Percentiles rank a stretch among this genome's conserved stretches.
phyloP scores from a whole-genome alignment of 2,329 filamentous ascomycete genomes.

The Dothiorella sarmentorum region DNA sequence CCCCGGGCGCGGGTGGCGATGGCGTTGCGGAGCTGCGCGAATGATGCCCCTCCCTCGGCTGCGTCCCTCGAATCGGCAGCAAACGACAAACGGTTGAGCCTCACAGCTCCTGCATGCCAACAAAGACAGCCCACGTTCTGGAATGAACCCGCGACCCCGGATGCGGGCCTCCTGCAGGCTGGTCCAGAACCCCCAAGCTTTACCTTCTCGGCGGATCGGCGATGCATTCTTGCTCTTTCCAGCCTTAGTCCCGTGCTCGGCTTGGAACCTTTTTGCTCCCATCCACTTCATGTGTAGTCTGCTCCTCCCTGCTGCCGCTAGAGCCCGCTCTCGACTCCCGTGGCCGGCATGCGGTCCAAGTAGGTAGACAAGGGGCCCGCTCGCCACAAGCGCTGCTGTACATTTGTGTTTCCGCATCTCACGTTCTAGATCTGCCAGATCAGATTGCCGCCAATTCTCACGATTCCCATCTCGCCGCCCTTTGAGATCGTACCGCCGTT shows the following conservation, averaged over 20 bases:
- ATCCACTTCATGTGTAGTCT: no score
- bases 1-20: not conserved
- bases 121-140: not conserved
- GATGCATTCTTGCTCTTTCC: not conserved
- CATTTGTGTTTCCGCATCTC: not conserved
- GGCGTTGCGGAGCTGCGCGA: not conserved
- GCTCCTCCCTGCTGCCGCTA: not conserved
- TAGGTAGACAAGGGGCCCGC: not conserved
- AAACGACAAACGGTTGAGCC: conserved; percentile 1
- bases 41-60: not conserved
- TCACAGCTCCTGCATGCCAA: not conserved
- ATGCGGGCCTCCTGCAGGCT: not conserved
- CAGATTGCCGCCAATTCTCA: not conserved
- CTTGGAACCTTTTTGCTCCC: not conserved
- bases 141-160: not conserved
- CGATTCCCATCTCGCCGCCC: not conserved
- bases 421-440: conserved; percentile 6
- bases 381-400: conserved; percentile 3
- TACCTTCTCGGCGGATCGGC: not conserved
- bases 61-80: not conserved
- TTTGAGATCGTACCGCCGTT: not conserved
- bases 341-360: not conserved
- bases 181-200: not conserved
- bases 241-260: not conserved
- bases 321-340: not conserved